These are phyloP conservation scores for Colletotrichum navitas DNA, from an alignment of 2,329 filamentous ascomycete species.

Conservation along the genomic window DNA sequence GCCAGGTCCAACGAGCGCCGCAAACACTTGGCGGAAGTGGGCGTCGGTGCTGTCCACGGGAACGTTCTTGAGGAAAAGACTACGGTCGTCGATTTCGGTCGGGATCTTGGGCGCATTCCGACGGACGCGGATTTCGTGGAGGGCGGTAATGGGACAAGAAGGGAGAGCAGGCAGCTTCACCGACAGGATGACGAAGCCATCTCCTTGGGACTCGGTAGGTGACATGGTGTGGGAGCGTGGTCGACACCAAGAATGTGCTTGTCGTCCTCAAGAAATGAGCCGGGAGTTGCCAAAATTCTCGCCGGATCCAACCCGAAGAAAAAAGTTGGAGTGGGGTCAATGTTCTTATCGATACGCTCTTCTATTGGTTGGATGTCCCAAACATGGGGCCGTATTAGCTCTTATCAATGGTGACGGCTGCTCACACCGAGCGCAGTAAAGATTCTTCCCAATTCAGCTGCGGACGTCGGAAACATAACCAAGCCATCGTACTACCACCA, in stretches of 20 bases:
- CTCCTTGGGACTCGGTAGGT: constrained; percentile 44
- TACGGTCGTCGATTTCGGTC: constrained; percentile 79
- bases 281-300: constrained; percentile 24
- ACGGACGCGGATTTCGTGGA: constrained; percentile 89
- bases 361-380: background rate
- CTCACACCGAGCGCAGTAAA: background rate
- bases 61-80: constrained; percentile 91
- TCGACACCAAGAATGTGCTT: constrained; percentile 16
- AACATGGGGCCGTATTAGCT: background rate
- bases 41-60: constrained; percentile 85
- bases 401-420: background rate
- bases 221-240: constrained; percentile 45
- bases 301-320: constrained; percentile 17
- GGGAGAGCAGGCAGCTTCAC: constrained; percentile 74
- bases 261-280: constrained; percentile 21
- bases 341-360: constrained; percentile 11
- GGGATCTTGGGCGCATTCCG: constrained; percentile 84
- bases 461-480: background rate
- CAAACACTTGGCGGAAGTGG: constrained; percentile 82
- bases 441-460: background rate
- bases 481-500: background rate
- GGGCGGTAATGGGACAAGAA: constrained; percentile 71
- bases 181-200: constrained; percentile 77
- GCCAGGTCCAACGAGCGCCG: constrained; percentile 79
- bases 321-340: constrained; percentile 14